Evolutionary conservation across 2,329 filamentous ascomycete species (phyloP).

Genomic region (Trichocomaceae sp.): DNA sequence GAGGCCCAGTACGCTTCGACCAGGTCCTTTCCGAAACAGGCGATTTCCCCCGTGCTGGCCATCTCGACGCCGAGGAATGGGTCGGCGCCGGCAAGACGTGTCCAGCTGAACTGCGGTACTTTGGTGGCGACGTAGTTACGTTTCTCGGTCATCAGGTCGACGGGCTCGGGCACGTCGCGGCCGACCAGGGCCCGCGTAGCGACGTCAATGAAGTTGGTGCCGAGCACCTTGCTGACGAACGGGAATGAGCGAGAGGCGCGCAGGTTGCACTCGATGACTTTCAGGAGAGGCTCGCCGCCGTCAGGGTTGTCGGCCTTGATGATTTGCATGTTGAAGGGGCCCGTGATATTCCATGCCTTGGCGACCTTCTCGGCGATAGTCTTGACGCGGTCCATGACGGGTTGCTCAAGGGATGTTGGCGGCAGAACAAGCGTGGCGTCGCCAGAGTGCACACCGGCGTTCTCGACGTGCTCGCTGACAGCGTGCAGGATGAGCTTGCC

Average conservation of each 20-base stretch:
- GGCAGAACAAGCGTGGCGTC: constrained; percentile 93
- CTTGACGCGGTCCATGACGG: constrained; percentile 79
- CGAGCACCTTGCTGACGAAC: constrained; percentile 94
- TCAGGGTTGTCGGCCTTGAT: constrained; percentile 81
- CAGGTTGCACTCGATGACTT: constrained; percentile 98
- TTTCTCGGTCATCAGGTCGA: constrained; percentile 81
- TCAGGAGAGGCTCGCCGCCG: constrained; percentile 68
- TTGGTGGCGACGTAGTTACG: constrained; percentile 93
- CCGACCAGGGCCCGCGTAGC: constrained; percentile 88
- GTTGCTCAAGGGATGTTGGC: constrained; percentile 69
- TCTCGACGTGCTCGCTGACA: constrained; percentile 91
- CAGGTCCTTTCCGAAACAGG: constrained; percentile 93
- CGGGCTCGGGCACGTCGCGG: constrained; percentile 73
- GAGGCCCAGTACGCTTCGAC: constrained; percentile 98
- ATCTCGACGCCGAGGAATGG: constrained; percentile 98
- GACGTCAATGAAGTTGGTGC: constrained; percentile 92
- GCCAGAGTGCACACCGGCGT: constrained; percentile 95
- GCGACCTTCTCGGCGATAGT: constrained; percentile 94
- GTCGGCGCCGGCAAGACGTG: constrained; percentile 90
- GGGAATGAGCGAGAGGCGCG: constrained; percentile 97
- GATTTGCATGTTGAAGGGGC: constrained; percentile 99
- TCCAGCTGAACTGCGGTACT: constrained; percentile 99
- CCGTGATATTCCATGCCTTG: constrained; percentile 93
- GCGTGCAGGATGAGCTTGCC: constrained; percentile 87
- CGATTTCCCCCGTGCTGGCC: constrained; percentile 94